These are phyloP conservation scores for Fragilaria radians DNA, from an alignment of 108 stramenopile species.

Conservation along the genomic window DNA sequence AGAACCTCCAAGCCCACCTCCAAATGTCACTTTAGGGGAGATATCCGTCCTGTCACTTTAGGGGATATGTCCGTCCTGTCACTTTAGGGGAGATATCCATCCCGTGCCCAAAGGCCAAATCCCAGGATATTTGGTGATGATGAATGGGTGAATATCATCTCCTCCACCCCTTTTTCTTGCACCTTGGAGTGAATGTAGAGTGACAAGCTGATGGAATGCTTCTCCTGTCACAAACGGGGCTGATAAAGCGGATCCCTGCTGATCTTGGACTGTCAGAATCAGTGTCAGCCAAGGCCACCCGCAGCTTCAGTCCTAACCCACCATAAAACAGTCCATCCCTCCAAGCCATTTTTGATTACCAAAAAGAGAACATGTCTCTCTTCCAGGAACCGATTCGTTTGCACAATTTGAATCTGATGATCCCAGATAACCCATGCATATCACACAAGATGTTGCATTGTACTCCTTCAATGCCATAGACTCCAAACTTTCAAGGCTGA, in stretches of 20 bases:
- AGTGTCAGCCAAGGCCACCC: neutral
- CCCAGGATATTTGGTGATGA: neutral
- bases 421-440: slow-evolving; percentile 30
- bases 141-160: neutral
- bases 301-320: slow-evolving; percentile 6
- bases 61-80: too few relatives aligned
- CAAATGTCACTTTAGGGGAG: too few relatives aligned
- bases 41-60: too few relatives aligned
- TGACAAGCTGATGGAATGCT: slow-evolving; percentile 4
- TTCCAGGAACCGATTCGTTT: neutral
- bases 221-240: slow-evolving; percentile 31
- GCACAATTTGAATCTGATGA: slow-evolving; percentile 4
- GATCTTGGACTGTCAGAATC: slow-evolving; percentile 21
- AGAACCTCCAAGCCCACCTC: too few relatives aligned
- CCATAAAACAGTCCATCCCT: slow-evolving; percentile 21
- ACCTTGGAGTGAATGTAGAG: slow-evolving; percentile 15
- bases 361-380: neutral
- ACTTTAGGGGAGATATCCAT: too few relatives aligned
- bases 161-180: neutral
- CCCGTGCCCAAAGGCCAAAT: neutral
- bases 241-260: slow-evolving; percentile 32
- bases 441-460: slow-evolving; percentile 25
- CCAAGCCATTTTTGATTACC: slow-evolving; percentile 22
- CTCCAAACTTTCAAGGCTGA: slow-evolving; percentile 28
- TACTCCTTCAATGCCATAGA: slow-evolving; percentile 15